Evolutionary conservation across 1,284 basidiomycete genomes (phyloP), one percentile per base, ranked within the genome.

Genomic region (Rhodotorula sp.): DNA sequence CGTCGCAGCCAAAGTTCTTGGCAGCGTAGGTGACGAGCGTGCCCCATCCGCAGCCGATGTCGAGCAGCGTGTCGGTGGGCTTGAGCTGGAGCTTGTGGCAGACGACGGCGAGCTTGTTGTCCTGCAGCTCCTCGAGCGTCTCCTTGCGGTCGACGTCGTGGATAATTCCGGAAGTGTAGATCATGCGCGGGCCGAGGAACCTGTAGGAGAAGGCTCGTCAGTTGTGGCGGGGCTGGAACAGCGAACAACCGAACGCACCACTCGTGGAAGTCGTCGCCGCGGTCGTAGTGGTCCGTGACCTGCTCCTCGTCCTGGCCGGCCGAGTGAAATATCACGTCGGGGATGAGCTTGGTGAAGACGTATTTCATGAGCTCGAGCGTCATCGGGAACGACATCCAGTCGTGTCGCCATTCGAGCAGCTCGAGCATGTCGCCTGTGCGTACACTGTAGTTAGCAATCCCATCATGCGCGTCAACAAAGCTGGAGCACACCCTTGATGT

Each of bases 1-100:
- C 91, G 78, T 98, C 92, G 76, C 91, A 94, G 22, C 85, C 91
- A 80, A 90, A 99, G 84, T 99, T 99, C 84, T 98, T 98, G 58
- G 92, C 91, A 39, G 95, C 95, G 79, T 94, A 97, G 2, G 95
- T 89, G 59, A 88, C 86, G 66, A 99, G 88, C 1, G 96, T 98
- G 44, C 95, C 96, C 96, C 95, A 99, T 60, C 96, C 96, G 80
- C 96, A 99, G 47, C 95, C 95, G 74, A 97, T 91, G 77, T 94
- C 92, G 67, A 99, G 88, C 47, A 98, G 84, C 73, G 87, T 85
- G 81, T 94, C 92, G 1, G 85, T 85, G 32, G 91, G 87, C 79
- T 96, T 84, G 66, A 99, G 86, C 79, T 90, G 86, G 73, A 99
- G 88, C 82, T 99, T 99, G 78, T 90, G 90, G 84, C 95, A 98